Percentiles rank a stretch among this genome's conserved stretches.
Evolutionary conservation across 441 rosid species (phyloP).

Genomic region (Erysimum pusillum): DNA sequence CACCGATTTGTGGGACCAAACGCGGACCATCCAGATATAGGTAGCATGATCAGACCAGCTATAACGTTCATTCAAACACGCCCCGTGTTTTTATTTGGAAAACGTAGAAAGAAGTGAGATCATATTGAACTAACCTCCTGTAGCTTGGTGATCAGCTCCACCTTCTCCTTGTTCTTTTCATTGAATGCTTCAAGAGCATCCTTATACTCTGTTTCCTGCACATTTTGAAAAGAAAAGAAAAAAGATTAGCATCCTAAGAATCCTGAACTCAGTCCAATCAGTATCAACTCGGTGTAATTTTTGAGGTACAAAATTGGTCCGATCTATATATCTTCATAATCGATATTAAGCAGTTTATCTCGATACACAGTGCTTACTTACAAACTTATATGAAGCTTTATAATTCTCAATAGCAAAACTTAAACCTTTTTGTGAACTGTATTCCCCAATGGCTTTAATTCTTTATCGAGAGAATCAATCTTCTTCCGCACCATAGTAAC

Average conservation of each 20-base stretch:
- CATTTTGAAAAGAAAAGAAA: not conserved
- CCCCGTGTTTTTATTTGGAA: not conserved
- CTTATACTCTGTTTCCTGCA: conserved; percentile 96
- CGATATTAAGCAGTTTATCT: not conserved
- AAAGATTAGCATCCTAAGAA: conserved; percentile 21
- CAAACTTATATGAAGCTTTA: not conserved
- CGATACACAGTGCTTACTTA: not conserved
- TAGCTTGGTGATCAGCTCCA: conserved; percentile 85
- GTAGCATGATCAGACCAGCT: conserved; percentile 13
- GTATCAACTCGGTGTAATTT: not conserved
- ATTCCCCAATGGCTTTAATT: conserved; percentile 84
- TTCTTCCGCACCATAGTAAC: conserved; percentile 80
- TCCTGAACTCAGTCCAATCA: not conserved
- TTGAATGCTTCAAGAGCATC: conserved; percentile 90
- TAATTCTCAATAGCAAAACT: not conserved
- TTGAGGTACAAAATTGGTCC: not conserved
- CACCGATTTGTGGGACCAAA: conserved; percentile 5
- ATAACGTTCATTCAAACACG: conserved; percentile 2
- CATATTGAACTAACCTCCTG: conserved; percentile 77
- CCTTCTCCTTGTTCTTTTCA: conserved; percentile 97
- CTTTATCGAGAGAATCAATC: conserved; percentile 91
- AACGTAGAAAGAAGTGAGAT: conserved; percentile 25
- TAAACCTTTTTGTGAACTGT: conserved; percentile 91
- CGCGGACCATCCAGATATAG: conserved; percentile 9
- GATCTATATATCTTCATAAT: not conserved